Base-by-base conservation (phyloP, 495 filamentous ascomycete genomes). In the Terfezia boudieri region DNA sequence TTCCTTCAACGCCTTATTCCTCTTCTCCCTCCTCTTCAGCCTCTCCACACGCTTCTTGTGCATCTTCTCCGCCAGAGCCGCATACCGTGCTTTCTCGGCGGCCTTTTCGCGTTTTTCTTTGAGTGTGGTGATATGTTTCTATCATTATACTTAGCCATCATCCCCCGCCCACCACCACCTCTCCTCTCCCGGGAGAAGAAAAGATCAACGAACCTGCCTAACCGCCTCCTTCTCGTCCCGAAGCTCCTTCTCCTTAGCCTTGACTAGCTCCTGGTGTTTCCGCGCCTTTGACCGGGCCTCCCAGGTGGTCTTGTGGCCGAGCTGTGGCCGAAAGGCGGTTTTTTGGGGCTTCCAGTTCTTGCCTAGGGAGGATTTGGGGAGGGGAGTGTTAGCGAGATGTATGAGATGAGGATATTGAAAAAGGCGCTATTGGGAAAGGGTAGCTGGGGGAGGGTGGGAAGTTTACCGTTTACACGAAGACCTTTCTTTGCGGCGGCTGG, bases 41-140 rank as follows among this genome's bases (percentile, higher is more conserved):
- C 90, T 76, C 70, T 98, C 90, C 23, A 98, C 81, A 58, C 87
- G 73, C 74, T 94, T 95, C 66, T 73, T 77, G 67, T 96, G 90
- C 90, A 98, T 96, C 71, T 86, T 95, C 69, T 89, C 83, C 35
- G 84, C 90, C 79, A 98, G 78, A 72, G 86, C 87, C 69, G 87
- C 86, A 66, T 84, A 96, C 41, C 92, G 76, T 58, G 82, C 86
- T 69, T 86, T 90, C 72, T 98, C 90, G 62, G 83, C 87, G 74
- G 94, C 94, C 8, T 76, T 79, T 22, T 78, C 83, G 49, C 85
- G 74, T 66, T 79, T 83, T 54, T 90, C 85, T 63, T 82, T 88
- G 60, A 96, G 83, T 16, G 74, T 72, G 63, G 83, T 74, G 54
- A 90, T 79, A 55, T 78, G 75, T 67, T 73, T 75, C 86, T 90